Evolutionary conservation across 148 eudicot species (phyloP).

Genomic region (Rhododendron ferrugineum): DNA sequence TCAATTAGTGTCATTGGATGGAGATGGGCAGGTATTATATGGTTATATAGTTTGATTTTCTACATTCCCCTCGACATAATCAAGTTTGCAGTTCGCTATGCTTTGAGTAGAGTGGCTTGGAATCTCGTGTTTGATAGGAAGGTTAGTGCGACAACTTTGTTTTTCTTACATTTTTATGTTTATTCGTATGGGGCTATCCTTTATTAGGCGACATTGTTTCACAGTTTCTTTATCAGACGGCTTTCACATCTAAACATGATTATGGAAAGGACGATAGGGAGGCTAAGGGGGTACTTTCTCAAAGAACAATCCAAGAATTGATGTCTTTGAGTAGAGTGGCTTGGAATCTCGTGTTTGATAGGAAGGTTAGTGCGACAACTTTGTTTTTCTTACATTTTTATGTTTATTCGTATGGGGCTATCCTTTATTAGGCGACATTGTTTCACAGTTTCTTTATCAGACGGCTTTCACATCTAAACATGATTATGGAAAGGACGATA

Average conservation of each 20-base stretch:
- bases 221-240: constrained; percentile 36
- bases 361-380: constrained; percentile 37
- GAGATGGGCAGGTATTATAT: constrained; percentile 78
- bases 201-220: neutral
- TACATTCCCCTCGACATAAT: constrained; percentile 61
- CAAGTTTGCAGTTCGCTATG: constrained; percentile 54
- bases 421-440: neutral
- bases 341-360: constrained; percentile 57
- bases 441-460: constrained; percentile 24
- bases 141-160: constrained; percentile 25
- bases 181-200: neutral
- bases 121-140: constrained; percentile 52
- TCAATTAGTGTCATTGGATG: constrained; percentile 68
- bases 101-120: constrained; percentile 63
- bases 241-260: constrained; percentile 52
- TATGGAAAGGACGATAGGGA: constrained; percentile 62
- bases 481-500: constrained; percentile 56
- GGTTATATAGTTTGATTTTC: constrained; percentile 65
- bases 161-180: neutral
- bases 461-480: constrained; percentile 57
- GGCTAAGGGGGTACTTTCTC: constrained; percentile 54
- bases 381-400: neutral
- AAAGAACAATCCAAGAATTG: constrained; percentile 44
- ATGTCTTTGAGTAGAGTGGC: constrained; percentile 56
- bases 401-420: neutral